Percentiles rank a stretch among this genome's conserved stretches.
Evolutionary conservation across 176 grass and related monocot genomes (phyloP).

Genomic region (Alloteropsis semialata): DNA sequence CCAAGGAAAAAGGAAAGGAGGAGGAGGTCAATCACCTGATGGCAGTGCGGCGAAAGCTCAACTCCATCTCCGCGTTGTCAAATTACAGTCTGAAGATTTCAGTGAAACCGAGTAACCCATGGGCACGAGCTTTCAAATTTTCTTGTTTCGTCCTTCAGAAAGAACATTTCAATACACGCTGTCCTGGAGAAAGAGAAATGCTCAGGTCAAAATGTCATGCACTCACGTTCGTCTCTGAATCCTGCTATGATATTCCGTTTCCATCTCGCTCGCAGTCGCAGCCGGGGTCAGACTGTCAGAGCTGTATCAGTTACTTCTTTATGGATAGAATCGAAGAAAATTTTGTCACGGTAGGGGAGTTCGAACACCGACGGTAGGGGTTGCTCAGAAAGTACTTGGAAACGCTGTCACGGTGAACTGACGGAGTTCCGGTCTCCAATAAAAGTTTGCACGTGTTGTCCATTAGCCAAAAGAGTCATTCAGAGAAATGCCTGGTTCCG

Average conservation of each 20-base stretch:
- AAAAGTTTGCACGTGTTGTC: no score
- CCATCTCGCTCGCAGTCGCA: background rate
- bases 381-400: no score
- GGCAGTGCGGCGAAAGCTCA: background rate
- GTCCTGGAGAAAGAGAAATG: background rate
- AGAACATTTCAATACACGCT: background rate
- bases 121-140: background rate
- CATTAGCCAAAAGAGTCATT: no score
- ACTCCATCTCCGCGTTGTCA: background rate
- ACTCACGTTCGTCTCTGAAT: background rate
- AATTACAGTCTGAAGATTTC: background rate
- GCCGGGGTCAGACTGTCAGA: no score
- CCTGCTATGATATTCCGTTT: background rate
- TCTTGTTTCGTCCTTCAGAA: background rate
- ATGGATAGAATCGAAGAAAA: background rate
- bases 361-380: background rate
- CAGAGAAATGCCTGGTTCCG: no score
- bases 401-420: no score
- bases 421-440: no score
- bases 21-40: background rate
- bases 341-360: background rate
- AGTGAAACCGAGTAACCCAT: background rate
- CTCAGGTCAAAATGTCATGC: background rate
- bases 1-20: background rate
- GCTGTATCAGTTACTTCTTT: background rate